phyloP scores from a whole-genome alignment of 2,329 filamentous ascomycete genomes.

The Xylaria sp. region DNA sequence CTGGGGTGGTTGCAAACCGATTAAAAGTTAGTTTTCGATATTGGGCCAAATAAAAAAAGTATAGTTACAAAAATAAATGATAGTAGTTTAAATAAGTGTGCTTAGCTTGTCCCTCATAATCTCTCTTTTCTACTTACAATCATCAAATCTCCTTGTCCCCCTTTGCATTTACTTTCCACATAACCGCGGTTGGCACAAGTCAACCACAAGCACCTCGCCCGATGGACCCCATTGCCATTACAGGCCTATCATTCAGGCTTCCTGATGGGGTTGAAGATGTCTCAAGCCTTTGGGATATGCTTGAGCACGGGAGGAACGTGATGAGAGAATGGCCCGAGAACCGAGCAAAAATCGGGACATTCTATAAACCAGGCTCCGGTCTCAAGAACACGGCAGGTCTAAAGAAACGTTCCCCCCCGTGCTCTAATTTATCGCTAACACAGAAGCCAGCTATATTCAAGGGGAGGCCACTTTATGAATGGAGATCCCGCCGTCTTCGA shows the following conservation, averaged over 20 bases:
- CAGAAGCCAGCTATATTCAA: not conserved
- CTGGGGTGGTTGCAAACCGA: too few species aligned
- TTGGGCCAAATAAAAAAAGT: too few species aligned
- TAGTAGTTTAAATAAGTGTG: too few species aligned
- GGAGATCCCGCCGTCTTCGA: constrained; percentile 4
- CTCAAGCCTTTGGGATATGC: not conserved
- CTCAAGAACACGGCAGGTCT: not conserved
- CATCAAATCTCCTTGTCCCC: too few species aligned
- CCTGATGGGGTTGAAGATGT: not conserved
- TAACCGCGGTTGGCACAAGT: too few species aligned
- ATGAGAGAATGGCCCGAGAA: not conserved
- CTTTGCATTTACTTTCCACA: too few species aligned
- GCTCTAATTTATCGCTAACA: not conserved
- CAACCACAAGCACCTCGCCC: too few species aligned
- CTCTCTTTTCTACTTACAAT: too few species aligned
- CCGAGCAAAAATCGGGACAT: not conserved
- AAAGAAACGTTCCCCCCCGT: not conserved
- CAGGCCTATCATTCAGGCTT: constrained; percentile 2
- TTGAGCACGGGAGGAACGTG: not conserved
- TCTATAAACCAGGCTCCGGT: too few species aligned
- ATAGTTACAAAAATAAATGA: too few species aligned
- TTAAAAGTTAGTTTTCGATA: too few species aligned
- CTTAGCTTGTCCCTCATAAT: too few species aligned
- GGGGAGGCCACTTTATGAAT: not conserved
- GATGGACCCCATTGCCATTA: not conserved